Conservation (phyloP, 2,329 filamentous ascomycete genomes). For the Hypoxylon rubiginosum region DNA sequence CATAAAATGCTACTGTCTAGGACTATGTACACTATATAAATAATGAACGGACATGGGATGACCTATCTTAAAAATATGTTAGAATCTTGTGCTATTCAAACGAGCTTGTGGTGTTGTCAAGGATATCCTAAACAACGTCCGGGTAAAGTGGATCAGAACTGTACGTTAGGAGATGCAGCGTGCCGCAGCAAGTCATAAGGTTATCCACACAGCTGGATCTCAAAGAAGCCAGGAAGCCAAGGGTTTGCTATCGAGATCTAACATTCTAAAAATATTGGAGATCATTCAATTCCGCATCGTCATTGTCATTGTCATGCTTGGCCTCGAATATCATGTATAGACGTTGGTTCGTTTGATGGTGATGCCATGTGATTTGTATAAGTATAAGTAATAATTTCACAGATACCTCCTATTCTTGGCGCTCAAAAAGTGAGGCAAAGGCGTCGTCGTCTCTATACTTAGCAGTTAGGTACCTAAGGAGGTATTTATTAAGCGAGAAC, state of each 20-base stretch:
- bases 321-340: neutral
- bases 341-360: slow-evolving; percentile 4
- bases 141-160: slow-evolving; percentile 16
- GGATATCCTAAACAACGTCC: slow-evolving; percentile 1
- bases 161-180: neutral
- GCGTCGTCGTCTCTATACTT: neutral
- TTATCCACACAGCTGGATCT: slow-evolving; percentile 27
- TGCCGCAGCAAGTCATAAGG: slow-evolving; percentile 21
- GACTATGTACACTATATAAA: too few species aligned
- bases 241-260: slow-evolving; percentile 24
- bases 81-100: neutral
- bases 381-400: neutral
- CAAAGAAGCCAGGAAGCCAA: slow-evolving; percentile 14
- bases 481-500: neutral
- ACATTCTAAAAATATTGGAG: slow-evolving; percentile 5
- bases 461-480: neutral
- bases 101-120: neutral
- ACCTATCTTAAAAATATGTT: neutral
- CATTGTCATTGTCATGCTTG: neutral
- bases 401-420: slow-evolving; percentile 1
- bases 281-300: slow-evolving; percentile 4
- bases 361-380: neutral
- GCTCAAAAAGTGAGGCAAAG: slow-evolving; percentile 3
- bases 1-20: neutral
- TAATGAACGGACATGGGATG: neutral